Evolutionary conservation across 768 basidiomycete species (phyloP).

Genomic region (Lactarius evosmus): DNA sequence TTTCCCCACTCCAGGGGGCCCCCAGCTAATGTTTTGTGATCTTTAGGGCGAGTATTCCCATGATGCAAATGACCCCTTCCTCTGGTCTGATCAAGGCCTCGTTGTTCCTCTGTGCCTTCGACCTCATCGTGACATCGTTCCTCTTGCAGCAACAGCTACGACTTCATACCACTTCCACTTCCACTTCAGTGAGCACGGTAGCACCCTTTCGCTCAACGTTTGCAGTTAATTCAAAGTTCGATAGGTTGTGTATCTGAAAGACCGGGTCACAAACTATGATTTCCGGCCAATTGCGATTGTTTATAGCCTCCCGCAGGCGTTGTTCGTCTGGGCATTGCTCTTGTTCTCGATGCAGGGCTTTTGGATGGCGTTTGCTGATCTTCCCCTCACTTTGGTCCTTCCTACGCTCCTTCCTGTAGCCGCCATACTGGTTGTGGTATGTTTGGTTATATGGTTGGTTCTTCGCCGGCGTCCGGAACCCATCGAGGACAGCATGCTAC

Average conservation of each 20-base stretch:
- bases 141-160: too few relatives aligned
- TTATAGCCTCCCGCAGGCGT: not conserved
- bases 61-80: not conserved
- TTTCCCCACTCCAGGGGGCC: not conserved
- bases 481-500: too few relatives aligned
- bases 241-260: not conserved
- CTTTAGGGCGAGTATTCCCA: not conserved
- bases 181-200: too few relatives aligned
- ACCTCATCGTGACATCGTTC: too few relatives aligned
- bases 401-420: too few relatives aligned
- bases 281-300: not conserved
- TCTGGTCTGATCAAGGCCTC: not conserved
- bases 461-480: not conserved
- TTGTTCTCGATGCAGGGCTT: not conserved
- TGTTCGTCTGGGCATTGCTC: not conserved
- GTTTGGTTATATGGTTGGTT: not conserved
- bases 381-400: not conserved
- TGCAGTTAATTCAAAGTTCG: not conserved
- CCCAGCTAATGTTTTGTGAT: not conserved
- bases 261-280: too few relatives aligned
- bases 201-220: not conserved
- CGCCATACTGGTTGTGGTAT: not conserved
- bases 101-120: too few relatives aligned
- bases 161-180: too few relatives aligned
- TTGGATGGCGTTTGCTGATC: not conserved